phyloP scores from a whole-genome alignment of 140 eudicot genomes.

The Ambrosia hybrid region DNA sequence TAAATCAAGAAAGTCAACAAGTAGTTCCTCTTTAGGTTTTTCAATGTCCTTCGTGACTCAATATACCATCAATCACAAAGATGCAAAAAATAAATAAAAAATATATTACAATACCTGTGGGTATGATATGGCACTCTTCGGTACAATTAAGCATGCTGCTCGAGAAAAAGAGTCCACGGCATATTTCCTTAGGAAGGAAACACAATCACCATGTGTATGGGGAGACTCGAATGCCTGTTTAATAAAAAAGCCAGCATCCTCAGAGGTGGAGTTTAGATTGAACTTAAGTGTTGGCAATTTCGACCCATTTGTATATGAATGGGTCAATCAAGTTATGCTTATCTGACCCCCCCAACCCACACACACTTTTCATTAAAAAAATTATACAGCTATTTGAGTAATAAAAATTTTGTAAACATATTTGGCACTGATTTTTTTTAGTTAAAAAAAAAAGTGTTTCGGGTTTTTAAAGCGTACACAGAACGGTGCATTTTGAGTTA shows the following conservation, averaged over 20 bases:
- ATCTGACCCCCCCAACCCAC: too few species aligned
- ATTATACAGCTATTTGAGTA: too few species aligned
- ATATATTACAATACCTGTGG: too few species aligned
- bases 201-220: constrained; percentile 79
- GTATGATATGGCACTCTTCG: constrained; percentile 85
- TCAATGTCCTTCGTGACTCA: not conserved
- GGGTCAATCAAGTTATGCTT: not conserved
- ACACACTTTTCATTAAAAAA: not conserved
- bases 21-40: not conserved
- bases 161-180: constrained; percentile 77
- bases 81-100: not conserved
- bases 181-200: constrained; percentile 77
- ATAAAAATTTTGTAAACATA: too few species aligned
- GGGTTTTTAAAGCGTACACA: not conserved
- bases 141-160: constrained; percentile 88
- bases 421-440: too few species aligned
- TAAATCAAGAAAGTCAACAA: not conserved
- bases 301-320: not conserved
- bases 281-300: not conserved
- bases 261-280: not conserved
- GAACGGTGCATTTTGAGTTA: not conserved
- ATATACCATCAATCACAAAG: not conserved
- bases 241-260: not conserved
- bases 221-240: constrained; percentile 96
- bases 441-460: not conserved